Evolutionary conservation across 306 rosid species (phyloP), one percentile per base, ranked within the genome.

Genomic region (Dalbergia oliveri): DNA sequence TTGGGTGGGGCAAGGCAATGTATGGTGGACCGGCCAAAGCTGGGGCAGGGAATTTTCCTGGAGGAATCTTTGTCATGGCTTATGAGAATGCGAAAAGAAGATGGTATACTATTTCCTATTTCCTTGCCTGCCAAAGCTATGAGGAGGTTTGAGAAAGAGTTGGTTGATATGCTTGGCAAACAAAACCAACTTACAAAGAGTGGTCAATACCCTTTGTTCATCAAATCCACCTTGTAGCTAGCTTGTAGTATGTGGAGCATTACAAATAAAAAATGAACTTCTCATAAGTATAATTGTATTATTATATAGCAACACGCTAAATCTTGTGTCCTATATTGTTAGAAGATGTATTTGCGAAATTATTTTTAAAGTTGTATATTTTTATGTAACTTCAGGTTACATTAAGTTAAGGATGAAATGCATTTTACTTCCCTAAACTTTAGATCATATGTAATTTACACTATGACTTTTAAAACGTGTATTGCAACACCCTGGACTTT

Each of bases 1-100:
- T 86, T 35, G 94, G 97, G 2, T 88, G 90, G 92, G 93, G 93
- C 6, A 66, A 63, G n/a, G 79, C 89, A 0, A 13, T 70, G 1
- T 87, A 56, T 74, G 82, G 73, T 19, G 90, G 89, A 14, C 43
- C 9, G 0, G 80, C 86, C 7, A 15, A 14, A 7, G 76, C 56
- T 8, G 75, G 61, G 6, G 77, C 35, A 5, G 77, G 73, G 3
- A 0, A 44, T 2, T 11, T 50, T 11, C 63, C 31, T 0, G 76
- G 66, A 7, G 41, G 11, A 19, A 75, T 77, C 34, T 85, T 23
- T 72, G 50, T 9, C 2, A 9, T 37, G 41, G 41, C 41, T 37
- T 37, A 6, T 37, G 41, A 37, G 7, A 37, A 37, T 37, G 41
- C 1, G 7, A 37, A 75, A 26, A 2, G 87, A 91, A 41, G 66